These are phyloP conservation scores for Talaromyces sp. DNA, from an alignment of 2,329 filamentous ascomycete genomes.

Conservation along the genomic window DNA sequence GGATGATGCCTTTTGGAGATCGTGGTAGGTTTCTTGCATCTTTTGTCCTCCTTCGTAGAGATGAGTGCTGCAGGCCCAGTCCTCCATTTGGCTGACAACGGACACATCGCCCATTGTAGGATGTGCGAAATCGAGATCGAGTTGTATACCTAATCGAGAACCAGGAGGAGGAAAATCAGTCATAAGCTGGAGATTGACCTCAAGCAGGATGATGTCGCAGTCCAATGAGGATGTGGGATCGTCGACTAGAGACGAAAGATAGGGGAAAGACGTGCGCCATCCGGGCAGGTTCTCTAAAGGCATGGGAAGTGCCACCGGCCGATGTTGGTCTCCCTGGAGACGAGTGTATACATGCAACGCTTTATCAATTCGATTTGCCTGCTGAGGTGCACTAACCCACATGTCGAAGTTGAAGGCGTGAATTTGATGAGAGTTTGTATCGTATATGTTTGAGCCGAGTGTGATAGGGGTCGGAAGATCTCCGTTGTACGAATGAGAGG, in stretches of 20 bases:
- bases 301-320: conserved; percentile 33
- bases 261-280: conserved; percentile 44
- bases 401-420: conserved; percentile 45
- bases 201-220: conserved; percentile 45
- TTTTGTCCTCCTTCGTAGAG: conserved; percentile 40
- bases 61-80: conserved; percentile 44
- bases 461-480: conserved; percentile 36
- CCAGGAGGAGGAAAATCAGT: conserved; percentile 41
- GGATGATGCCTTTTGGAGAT: conserved; percentile 33
- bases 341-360: conserved; percentile 46
- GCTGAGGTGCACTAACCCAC: conserved; percentile 42
- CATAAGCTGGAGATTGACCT: conserved; percentile 44
- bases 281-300: conserved; percentile 39
- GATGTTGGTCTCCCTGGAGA: conserved; percentile 39
- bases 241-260: conserved; percentile 36
- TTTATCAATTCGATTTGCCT: conserved; percentile 36
- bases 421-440: conserved; percentile 29
- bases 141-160: conserved; percentile 42
- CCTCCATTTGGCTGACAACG: conserved; percentile 36
- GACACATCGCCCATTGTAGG: conserved; percentile 32
- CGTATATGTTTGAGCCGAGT: conserved; percentile 33
- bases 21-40: conserved; percentile 31
- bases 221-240: conserved; percentile 32
- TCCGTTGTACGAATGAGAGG: conserved; percentile 32
- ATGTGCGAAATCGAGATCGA: conserved; percentile 42